Percentiles rank a stretch among this genome's conserved stretches.
Conservation (phyloP, 2,329 filamentous ascomycete species). For the Fusarium veterinarium region DNA sequence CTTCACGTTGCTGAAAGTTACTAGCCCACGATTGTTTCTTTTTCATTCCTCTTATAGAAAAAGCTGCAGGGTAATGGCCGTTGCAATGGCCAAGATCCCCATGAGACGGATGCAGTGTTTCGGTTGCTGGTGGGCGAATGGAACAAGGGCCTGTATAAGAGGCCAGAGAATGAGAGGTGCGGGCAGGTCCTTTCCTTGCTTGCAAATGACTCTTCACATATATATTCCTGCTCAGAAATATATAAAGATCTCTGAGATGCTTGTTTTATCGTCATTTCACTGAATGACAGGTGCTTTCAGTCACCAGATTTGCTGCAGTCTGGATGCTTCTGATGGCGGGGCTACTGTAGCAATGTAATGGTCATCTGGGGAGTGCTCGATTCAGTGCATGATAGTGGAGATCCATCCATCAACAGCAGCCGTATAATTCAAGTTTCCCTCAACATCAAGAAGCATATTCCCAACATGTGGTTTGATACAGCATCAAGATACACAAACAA, state of each 20-base stretch:
- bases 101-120: constrained; percentile 15
- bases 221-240: neutral
- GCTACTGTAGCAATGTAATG: constrained; percentile 13
- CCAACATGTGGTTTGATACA: neutral
- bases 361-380: constrained; percentile 17
- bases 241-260: neutral
- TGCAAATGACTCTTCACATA: neutral
- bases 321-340: constrained; percentile 13
- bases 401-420: neutral
- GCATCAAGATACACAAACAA: neutral
- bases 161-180: neutral
- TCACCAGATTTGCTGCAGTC: constrained; percentile 5
- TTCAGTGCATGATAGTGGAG: constrained; percentile 11
- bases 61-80: constrained; percentile 9
- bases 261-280: neutral
- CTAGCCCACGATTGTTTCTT: neutral
- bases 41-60: neutral
- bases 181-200: neutral
- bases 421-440: neutral
- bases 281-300: neutral
- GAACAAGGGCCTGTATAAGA: constrained; percentile 17
- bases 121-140: constrained; percentile 8
- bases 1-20: neutral
- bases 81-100: constrained; percentile 25
- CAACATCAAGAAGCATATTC: neutral